Evolutionary conservation across 345 rosid species (phyloP), one percentile per base, ranked within the genome.

Genomic region (Mallotus nudiflorus): DNA sequence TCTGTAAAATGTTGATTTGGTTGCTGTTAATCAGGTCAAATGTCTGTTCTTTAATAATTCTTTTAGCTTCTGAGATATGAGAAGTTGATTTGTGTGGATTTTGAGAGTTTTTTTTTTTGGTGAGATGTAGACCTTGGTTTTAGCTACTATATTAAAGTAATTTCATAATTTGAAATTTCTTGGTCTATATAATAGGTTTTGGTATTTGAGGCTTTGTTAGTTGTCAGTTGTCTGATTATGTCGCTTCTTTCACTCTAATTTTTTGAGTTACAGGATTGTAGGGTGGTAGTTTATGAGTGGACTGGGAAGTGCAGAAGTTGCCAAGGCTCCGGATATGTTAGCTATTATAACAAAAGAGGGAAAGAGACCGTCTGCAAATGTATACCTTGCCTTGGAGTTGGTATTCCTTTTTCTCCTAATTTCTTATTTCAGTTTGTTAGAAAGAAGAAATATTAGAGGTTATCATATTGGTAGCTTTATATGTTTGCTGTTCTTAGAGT

Each of bases 231-330:
- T 66, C 45, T 44, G 10, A 31, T 46, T 71, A 15, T 66, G 65
- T 51, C 52, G 35, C 14, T 42, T 42, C 3, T 44, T 51, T 66
- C 42, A 31, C 65, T 73, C 58, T 22, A 44, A 57, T 72, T 77
- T 68, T 45, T 73, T 62, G 65, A 54, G 28, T 70, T 84, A 78
- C 71, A 91, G 97, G 97, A 91, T 77, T 94, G 97, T 62, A 78
- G 68, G 68, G 91, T 83, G 79, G 92, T 91, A 82, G 97, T 94
- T 50, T 94, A 87, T 78, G 98, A 94, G 77, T 91, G 98, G 98
- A 94, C 97, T 65, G 98, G 98, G 9, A 83, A 86, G 82, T 94
- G 98, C 74, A 75, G 85, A 78, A 88, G 96, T 79, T 94, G 97
- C 75, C 95, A 94, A 82, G 98, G 97, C 39, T 79, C 93, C 9